Base-by-base conservation (phyloP, 148 eudicot species). In the Chenopodium album region DNA sequence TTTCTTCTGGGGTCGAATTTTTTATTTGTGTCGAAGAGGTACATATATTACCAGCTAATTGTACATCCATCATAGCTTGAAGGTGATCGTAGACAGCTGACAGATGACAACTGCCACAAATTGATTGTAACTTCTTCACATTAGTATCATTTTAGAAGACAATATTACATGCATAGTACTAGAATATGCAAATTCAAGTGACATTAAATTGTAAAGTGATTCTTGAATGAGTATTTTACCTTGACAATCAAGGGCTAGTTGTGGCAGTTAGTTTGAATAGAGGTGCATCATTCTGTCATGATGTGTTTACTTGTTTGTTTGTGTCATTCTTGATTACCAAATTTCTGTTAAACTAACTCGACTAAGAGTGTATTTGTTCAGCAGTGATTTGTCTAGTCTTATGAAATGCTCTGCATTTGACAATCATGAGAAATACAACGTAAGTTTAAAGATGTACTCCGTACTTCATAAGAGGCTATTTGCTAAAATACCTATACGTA, bases 61-160 rank as follows among this genome's bases (percentile, higher is more conserved):
- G 88, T 86, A 86, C 84, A 86, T 86, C 71, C 79, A 62, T 34
- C 79, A 62, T 34, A 50, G 12, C 29, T 80, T 50, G 28, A 54
- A 76, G 79, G 81, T 37, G 82, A 64, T 78, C 60, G 5, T 70
- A 71, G 80, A 56, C 79, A 52, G 77, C 71, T 74, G 50, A 85
- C 29, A 79, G 80, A 52, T 70, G 48, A 85, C 13, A 68, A 46
- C 73, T 78, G 74, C 74, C 47, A 50, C 65, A 71, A 14, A 32
- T 54, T 4, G 82, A 50, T 69, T 73, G 78, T 63, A 75, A 56
- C 80, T 77, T 71, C 76, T 70, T 62, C 9, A 19, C 77, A 60
- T 76, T 76, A 37, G 72, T 78, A 66, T 65, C 73, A 28, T 4
- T 16, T 29, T 19, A 78, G 32, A 44, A 76, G 67, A 48, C 20